These are phyloP conservation scores for Alloteropsis semialata DNA, from an alignment of 176 grass and related monocot species.

Conservation along the genomic window DNA sequence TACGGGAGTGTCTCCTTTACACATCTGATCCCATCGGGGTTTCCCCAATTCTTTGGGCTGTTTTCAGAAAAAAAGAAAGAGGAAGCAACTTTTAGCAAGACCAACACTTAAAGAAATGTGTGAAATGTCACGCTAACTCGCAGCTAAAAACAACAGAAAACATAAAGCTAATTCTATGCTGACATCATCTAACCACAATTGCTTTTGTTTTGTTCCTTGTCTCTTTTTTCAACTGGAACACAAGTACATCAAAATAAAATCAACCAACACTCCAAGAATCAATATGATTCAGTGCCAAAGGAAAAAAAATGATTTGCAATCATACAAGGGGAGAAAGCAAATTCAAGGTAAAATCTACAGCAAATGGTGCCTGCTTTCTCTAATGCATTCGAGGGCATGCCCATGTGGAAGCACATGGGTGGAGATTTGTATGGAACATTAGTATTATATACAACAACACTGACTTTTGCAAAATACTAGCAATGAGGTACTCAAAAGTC, in stretches of 20 bases:
- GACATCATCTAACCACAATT: not conserved
- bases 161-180: not conserved
- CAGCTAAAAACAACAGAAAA: not conserved
- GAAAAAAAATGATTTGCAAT: not conserved
- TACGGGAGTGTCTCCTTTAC: conserved; percentile 61
- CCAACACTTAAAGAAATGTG: not conserved
- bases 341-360: not conserved
- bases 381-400: not conserved
- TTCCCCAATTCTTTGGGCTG: conserved; percentile 67
- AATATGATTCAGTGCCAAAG: not conserved
- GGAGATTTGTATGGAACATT: not conserved
- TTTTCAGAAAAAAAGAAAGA: not conserved
- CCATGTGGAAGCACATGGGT: conserved; percentile 8
- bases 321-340: not conserved
- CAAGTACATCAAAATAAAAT: not conserved
- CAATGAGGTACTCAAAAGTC: not conserved
- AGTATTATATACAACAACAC: not conserved
- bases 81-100: not conserved
- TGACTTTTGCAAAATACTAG: not conserved
- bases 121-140: not conserved
- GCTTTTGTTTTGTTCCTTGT: not conserved
- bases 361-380: not conserved
- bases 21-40: conserved; percentile 69
- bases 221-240: not conserved
- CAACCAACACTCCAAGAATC: not conserved